Base-by-base conservation (phyloP, 2,329 filamentous ascomycete species). In the Zasmidium cellare region DNA sequence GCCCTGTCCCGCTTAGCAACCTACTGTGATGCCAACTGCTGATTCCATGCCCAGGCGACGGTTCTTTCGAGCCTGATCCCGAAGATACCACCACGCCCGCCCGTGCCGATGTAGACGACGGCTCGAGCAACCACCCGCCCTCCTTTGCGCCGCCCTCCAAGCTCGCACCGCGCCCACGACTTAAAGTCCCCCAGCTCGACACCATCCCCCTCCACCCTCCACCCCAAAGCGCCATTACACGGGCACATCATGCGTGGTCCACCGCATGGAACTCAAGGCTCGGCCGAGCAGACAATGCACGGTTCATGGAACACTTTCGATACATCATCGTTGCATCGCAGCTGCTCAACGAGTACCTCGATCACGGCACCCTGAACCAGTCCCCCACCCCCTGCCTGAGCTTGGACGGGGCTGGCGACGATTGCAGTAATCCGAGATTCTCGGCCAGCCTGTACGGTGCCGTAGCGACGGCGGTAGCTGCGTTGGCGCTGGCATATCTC, bases 241-340 rank as follows among this genome's bases (percentile, higher is more conserved):
- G 71, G 55, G 58, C 80, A 45, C 79, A 80, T 60, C 70, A 78
- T 67, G 70, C 77, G 53, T 80, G 78, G 73, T 77, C 80, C 65
- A 77, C 81, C 67, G 88, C 84, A 9, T 82, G 92, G 57, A 89
- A 88, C 64, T 87, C 87, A 44, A 84, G 85, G 60, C 82, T 96
- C 62, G 87, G 90, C 55, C 83, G 87, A 64, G 86, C 84, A 66
- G 92, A 96, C 67, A 96, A 92, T 71, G 83, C 88, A 65, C 87
- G 87, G 65, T 96, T 97, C 69, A 82, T 96, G 58, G 92, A 97
- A 75, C 89, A 92, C 71, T 97, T 97, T 70, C 89, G 92, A 63
- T 97, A 97, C 76, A 89, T 90, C 20, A 90, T 97, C 64, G 89
- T 97, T 69, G 92, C 92, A 51, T 97, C 92, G 20, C 92, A 96